Percentiles rank a stretch among this genome's conserved stretches.
Conservation (phyloP, 2,329 filamentous ascomycete species). For the Cladosporium velox region DNA sequence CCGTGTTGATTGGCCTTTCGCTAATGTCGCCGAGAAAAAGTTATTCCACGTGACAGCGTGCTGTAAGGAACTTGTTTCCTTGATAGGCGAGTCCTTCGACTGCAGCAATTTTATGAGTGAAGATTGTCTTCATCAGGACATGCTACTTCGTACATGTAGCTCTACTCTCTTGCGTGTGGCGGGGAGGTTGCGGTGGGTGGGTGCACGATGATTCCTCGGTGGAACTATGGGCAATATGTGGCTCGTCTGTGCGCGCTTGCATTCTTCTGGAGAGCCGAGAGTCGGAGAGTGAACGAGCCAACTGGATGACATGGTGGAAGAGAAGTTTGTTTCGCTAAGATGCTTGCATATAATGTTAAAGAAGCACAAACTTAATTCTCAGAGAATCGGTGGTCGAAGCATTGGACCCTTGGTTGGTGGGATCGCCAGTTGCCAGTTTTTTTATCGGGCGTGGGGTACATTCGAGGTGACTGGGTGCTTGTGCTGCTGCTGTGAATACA, state of each 20-base stretch:
- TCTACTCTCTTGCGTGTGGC: not conserved
- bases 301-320: not conserved
- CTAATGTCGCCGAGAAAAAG: not conserved
- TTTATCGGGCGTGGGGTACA: constrained; percentile 6
- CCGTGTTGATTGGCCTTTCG: not conserved
- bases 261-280: not conserved
- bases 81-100: not conserved
- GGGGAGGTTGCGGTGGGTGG: not conserved
- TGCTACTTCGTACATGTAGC: not conserved
- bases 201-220: not conserved
- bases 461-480: constrained; percentile 1
- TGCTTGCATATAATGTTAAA: no score
- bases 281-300: not conserved
- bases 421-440: constrained; percentile 6
- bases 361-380: not conserved
- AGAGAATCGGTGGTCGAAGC: not conserved
- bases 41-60: not conserved
- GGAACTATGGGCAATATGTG: constrained; percentile 8
- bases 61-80: not conserved
- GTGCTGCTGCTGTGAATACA: not conserved
- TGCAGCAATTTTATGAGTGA: not conserved
- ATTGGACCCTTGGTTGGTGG: not conserved
- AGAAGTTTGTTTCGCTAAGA: not conserved
- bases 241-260: constrained; percentile 3
- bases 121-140: not conserved